Evolutionary conservation across 2,329 filamentous ascomycete species (phyloP).

Genomic region (Calonectria montana): DNA sequence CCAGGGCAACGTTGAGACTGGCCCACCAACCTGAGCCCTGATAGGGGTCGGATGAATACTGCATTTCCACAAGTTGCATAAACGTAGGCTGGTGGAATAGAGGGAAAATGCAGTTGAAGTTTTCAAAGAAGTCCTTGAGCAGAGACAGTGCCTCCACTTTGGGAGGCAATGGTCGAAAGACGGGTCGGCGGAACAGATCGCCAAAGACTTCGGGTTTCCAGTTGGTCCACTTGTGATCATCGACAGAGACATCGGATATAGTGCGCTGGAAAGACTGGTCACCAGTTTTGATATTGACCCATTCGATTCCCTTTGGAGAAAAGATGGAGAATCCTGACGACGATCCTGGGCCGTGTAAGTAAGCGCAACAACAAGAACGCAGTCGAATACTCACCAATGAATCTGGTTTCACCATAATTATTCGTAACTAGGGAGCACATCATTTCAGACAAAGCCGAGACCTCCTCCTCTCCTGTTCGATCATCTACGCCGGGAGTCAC

Average conservation of each 20-base stretch:
- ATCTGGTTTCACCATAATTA: constrained; percentile 92
- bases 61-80: constrained; percentile 94
- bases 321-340: constrained; percentile 99
- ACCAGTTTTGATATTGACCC: constrained; percentile 98
- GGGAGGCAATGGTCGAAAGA: constrained; percentile 85
- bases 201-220: constrained; percentile 99
- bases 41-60: constrained; percentile 93
- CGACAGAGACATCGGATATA: constrained; percentile 90
- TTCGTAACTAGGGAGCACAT: constrained; percentile 99
- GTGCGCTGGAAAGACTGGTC: constrained; percentile 94
- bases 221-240: constrained; percentile 95
- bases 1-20: constrained; percentile 90
- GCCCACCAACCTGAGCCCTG: constrained; percentile 99
- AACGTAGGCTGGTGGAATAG: constrained; percentile 98
- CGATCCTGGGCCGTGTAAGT: constrained; percentile 71
- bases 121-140: constrained; percentile 94
- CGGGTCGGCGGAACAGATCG: constrained; percentile 86
- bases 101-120: constrained; percentile 99
- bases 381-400: constrained; percentile 75
- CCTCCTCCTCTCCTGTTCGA: constrained; percentile 65
- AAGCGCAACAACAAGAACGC: not conserved
- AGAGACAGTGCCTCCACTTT: constrained; percentile 90
- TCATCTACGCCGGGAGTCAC: constrained; percentile 39
- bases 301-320: constrained; percentile 96
- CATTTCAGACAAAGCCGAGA: constrained; percentile 93